Conservation (phyloP, 306 rosid genomes). For the Fagus sylvatica region DNA sequence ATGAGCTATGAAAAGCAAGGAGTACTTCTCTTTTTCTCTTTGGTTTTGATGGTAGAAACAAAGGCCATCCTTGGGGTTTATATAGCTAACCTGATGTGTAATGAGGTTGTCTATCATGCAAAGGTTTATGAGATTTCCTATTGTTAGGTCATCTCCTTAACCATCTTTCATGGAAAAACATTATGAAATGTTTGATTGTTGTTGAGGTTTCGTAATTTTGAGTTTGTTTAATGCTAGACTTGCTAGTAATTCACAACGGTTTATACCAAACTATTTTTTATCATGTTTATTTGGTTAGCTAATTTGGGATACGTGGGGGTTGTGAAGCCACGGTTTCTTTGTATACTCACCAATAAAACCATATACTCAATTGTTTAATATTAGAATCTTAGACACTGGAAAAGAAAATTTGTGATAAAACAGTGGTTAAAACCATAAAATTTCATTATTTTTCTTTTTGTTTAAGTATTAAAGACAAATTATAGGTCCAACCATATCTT, state of each 20-base stretch:
- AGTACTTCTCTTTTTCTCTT: not conserved
- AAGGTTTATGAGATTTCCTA: not conserved
- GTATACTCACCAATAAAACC: too few species aligned
- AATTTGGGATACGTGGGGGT: too few species aligned
- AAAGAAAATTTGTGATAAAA: too few species aligned
- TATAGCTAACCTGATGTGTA: not conserved
- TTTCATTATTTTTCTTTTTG: too few species aligned
- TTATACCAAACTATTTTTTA: not conserved
- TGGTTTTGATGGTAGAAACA: not conserved
- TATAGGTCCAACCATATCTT: too few species aligned
- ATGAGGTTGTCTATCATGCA: not conserved
- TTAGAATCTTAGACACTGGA: too few species aligned
- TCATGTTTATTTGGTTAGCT: not conserved
- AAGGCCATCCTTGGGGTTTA: not conserved
- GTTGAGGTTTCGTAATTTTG: not conserved
- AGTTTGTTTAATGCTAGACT: not conserved
- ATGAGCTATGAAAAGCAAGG: not conserved
- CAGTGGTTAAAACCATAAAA: too few species aligned
- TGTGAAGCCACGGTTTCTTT: too few species aligned
- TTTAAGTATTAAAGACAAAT: too few species aligned
- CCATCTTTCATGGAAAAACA: not conserved
- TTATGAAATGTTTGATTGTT: not conserved
- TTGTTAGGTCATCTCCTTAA: not conserved
- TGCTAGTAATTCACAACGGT: not conserved
- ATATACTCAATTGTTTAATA: too few species aligned